These are phyloP conservation scores for Medicago truncatula DNA, from an alignment of 306 rosid species.

Conservation along the genomic window DNA sequence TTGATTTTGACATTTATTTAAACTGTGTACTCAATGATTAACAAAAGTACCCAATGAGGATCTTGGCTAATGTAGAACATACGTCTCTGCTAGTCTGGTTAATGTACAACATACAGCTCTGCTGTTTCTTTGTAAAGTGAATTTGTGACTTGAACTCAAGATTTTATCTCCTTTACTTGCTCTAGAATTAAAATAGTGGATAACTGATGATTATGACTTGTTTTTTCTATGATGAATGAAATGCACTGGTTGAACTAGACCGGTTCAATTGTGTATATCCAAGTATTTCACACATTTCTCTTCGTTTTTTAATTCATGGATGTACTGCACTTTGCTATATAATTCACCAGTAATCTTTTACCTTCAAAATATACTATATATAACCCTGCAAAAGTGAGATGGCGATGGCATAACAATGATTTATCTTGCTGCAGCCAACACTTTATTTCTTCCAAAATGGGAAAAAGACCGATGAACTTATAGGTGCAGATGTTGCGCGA, in stretches of 20 bases:
- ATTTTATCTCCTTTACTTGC: neutral
- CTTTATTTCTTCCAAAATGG: slow-evolving; percentile 78
- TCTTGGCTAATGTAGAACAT: slow-evolving; percentile 20
- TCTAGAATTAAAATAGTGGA: neutral
- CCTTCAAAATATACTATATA: neutral
- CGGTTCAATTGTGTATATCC: slow-evolving; percentile 16
- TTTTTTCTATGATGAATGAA: slow-evolving; percentile 9
- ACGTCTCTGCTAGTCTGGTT: neutral
- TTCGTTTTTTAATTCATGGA: neutral
- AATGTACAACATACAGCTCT: neutral
- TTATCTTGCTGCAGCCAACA: slow-evolving; percentile 74
- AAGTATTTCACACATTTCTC: slow-evolving; percentile 26
- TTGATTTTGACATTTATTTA: slow-evolving; percentile 16
- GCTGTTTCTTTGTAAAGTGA: neutral
- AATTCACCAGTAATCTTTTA: neutral
- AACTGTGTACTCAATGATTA: neutral
- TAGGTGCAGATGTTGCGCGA: slow-evolving; percentile 68
- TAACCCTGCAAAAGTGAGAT: neutral
- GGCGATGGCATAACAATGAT: neutral
- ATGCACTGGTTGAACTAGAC: slow-evolving; percentile 5
- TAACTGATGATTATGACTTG: slow-evolving; percentile 5
- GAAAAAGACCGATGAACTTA: slow-evolving; percentile 68
- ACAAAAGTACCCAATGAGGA: neutral
- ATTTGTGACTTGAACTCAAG: slow-evolving; percentile 1
- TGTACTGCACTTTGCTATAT: slow-evolving; percentile 9